These are phyloP conservation scores for Rubroboletus satanas DNA, from an alignment of 768 basidiomycete species.

Conservation along the genomic window DNA sequence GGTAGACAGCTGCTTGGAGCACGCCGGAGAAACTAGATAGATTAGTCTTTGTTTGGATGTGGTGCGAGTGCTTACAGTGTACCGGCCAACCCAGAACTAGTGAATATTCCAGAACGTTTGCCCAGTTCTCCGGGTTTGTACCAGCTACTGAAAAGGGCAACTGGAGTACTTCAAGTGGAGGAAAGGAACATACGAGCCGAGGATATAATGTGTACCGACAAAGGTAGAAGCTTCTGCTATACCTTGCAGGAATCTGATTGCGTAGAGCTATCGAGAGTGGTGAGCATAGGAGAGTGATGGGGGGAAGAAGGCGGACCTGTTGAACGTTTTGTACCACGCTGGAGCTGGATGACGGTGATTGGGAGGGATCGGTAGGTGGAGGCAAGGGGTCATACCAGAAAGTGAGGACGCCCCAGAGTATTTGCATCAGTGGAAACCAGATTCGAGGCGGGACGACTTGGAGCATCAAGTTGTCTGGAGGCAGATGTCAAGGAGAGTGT, in stretches of 20 bases:
- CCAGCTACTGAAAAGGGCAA: constrained; percentile 42
- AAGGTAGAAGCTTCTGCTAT: constrained; percentile 74
- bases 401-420: constrained; percentile 63
- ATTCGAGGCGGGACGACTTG: constrained; percentile 60
- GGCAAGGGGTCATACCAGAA: constrained; percentile 43
- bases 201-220: constrained; percentile 68
- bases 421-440: constrained; percentile 63
- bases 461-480: constrained; percentile 59
- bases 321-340: constrained; percentile 52
- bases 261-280: constrained; percentile 47
- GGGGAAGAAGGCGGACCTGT: constrained; percentile 38
- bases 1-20: constrained; percentile 61
- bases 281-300: neutral
- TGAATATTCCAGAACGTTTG: constrained; percentile 70
- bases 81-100: constrained; percentile 56
- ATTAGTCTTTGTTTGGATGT: neutral
- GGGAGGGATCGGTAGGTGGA: neutral
- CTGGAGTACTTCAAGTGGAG: neutral
- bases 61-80: constrained; percentile 44
- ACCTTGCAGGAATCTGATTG: constrained; percentile 70
- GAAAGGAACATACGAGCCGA: constrained; percentile 54
- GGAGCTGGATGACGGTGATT: constrained; percentile 38
- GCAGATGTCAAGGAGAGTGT: neutral
- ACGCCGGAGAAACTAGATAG: constrained; percentile 56
- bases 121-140: constrained; percentile 68